Base-by-base conservation (phyloP, 345 rosid genomes). In the Kernera saxatilis region DNA sequence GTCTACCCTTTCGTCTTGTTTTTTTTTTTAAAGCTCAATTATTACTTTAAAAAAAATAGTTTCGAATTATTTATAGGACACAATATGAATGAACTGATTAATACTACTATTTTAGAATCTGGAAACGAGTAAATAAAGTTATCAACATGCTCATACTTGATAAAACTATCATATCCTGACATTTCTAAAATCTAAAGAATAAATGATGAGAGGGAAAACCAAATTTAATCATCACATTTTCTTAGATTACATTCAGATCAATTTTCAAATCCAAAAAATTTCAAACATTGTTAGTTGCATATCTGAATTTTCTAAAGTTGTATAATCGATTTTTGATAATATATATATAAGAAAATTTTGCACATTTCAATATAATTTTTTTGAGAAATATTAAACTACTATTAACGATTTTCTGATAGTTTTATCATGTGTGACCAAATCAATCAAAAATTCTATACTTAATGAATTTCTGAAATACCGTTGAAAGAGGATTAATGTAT, bases 1-100 rank as follows among this genome's bases (percentile, higher is more conserved):
- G 66, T 73, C 71, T 46, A 45, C 10, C 52, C 18, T 64, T 65
- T 55, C 44, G 32, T 61, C 58, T 63, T 14, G 41, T 18, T 54
- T 54, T 32, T 30, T 11, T 23, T 6, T 9, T 44, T 10, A 63
- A 43, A n/a, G n/a, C 52, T 61, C 69, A 61, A 61, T 61, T 27
- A 61, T 71, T 51, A 37, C 25, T 11, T 35, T 18, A 0, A 52
- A 22, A 32, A 0, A 52, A 22, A 32, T 23, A 57, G 49, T 59
- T 37, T 59, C 64, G 19, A 25, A 51, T 26, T 49, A 25, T 15
- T 22, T 44, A 22, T 22, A 11, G 43, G 73, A 67, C 30, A 2
- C 9, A 33, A 46, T 35, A 46, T 69, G 29, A 39, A 46, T 69
- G 29, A 39, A 49, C 59, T 64, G 40, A 64, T 33, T 54, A 30